Conservation (phyloP, 2,329 filamentous ascomycete genomes). For the Camillea tinctor region DNA sequence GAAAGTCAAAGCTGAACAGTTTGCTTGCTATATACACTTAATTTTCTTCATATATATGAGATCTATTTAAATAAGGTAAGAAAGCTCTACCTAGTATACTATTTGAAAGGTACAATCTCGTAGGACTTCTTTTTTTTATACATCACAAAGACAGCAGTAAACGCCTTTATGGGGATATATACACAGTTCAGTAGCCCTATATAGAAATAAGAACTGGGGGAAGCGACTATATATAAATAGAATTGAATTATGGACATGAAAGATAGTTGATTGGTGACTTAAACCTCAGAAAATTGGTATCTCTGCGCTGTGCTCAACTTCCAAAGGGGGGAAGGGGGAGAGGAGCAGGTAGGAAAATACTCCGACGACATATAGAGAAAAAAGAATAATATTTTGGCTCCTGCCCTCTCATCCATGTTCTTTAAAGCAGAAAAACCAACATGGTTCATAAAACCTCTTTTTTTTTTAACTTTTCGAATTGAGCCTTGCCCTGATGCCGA, state of each 20-base stretch:
- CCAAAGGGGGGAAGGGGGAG: neutral
- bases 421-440: neutral
- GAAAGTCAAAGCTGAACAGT: too few relatives aligned
- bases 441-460: neutral
- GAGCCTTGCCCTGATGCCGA: neutral
- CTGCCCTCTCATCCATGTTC: neutral
- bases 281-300: neutral
- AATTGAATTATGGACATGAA: slow-evolving; percentile 22
- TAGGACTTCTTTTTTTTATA: neutral
- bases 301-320: neutral
- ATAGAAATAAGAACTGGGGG: neutral
- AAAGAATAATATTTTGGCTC: neutral
- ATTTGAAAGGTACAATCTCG: neutral
- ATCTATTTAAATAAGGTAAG: too few relatives aligned
- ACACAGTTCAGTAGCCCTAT: neutral
- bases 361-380: neutral
- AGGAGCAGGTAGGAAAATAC: neutral
- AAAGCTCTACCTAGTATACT: neutral
- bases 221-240: slow-evolving; percentile 19
- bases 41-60: too few relatives aligned
- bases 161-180: neutral
- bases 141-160: neutral
- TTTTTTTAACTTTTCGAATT: neutral
- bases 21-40: too few relatives aligned
- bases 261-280: neutral